Percentiles rank a stretch among this genome's conserved stretches.
phyloP scores from a whole-genome alignment of 805 yeast genomes.

The Cephaloascus albidus region DNA sequence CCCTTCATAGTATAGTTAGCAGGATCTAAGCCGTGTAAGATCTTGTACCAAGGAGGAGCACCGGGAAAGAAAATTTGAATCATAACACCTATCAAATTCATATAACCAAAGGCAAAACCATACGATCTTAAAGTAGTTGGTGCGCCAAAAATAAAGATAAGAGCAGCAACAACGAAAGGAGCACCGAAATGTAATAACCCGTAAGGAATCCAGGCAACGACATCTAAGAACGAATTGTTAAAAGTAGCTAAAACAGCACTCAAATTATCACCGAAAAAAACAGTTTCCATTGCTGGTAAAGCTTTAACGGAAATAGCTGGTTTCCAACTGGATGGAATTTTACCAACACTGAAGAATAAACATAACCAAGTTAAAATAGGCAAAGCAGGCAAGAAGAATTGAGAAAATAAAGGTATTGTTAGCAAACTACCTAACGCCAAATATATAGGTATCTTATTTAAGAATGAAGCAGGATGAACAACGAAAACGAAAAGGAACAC shows the following conservation, averaged over 20 bases:
- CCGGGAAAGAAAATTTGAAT: conserved; percentile 81
- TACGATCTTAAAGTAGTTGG: conserved; percentile 78
- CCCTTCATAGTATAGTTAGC: conserved; percentile 90
- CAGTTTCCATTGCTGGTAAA: conserved; percentile 86
- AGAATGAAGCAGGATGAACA: conserved; percentile 45
- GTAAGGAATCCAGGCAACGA: conserved; percentile 93
- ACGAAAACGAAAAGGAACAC: conserved; percentile 51
- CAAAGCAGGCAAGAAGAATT: conserved; percentile 73
- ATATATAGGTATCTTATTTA: conserved; percentile 28
- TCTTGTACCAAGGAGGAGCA: conserved; percentile 97
- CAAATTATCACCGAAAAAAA: conserved; percentile 84
- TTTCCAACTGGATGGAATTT: conserved; percentile 63
- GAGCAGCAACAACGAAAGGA: conserved; percentile 77
- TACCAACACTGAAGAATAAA: conserved; percentile 67
- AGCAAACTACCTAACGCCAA: conserved; percentile 37
- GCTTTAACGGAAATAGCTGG: conserved; percentile 88
- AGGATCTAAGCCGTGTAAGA: conserved; percentile 73
- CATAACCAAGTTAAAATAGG: conserved; percentile 85
- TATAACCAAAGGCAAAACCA: conserved; percentile 91
- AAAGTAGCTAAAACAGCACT: conserved; percentile 74
- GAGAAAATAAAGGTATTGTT: conserved; percentile 66
- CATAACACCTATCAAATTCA: conserved; percentile 81
- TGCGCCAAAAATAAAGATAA: conserved; percentile 82
- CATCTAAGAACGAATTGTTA: conserved; percentile 56
- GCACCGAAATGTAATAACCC: conserved; percentile 86